These are phyloP conservation scores for Rhytidhysteron rufulum DNA, from an alignment of 2,329 filamentous ascomycete species.

Conservation along the genomic window DNA sequence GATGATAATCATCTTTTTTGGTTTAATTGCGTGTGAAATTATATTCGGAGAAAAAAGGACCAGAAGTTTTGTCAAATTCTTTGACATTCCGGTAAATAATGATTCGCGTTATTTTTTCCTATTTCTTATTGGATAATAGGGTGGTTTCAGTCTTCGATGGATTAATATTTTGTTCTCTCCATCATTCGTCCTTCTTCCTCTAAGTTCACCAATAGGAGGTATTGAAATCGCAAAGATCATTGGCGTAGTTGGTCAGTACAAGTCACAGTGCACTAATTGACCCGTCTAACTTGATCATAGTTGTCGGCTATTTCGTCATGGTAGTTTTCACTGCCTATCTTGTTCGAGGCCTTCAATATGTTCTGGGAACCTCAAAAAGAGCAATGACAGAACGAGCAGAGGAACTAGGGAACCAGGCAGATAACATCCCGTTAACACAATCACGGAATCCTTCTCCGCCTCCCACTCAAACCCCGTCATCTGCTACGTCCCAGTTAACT, in stretches of 20 bases:
- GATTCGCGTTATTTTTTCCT: neutral
- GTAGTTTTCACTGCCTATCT: constrained; percentile 53
- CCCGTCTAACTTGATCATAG: constrained; percentile 26
- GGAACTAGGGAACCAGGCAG: constrained; percentile 44
- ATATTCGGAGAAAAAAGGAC: constrained; percentile 49
- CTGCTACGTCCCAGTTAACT: neutral
- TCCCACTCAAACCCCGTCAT: constrained; percentile 1
- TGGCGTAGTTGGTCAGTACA: constrained; percentile 51
- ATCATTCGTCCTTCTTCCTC: constrained; percentile 56
- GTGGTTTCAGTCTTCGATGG: constrained; percentile 56
- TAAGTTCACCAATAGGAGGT: constrained; percentile 53
- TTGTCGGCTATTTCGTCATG: constrained; percentile 54
- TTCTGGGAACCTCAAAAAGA: constrained; percentile 52
- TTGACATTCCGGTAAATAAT: constrained; percentile 54
- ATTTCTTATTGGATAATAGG: constrained; percentile 31
- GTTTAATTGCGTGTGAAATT: constrained; percentile 46
- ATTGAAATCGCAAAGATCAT: constrained; percentile 58
- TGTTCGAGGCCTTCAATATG: constrained; percentile 51
- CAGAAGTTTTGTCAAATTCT: constrained; percentile 44
- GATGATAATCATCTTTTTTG: constrained; percentile 53
- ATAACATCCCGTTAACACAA: constrained; percentile 47
- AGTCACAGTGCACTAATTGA: neutral
- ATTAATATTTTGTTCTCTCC: constrained; percentile 59
- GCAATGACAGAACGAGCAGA: constrained; percentile 51
- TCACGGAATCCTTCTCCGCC: constrained; percentile 6